Base-by-base conservation (phyloP, 2,329 filamentous ascomycete genomes). In the Alternaria arbusti region DNA sequence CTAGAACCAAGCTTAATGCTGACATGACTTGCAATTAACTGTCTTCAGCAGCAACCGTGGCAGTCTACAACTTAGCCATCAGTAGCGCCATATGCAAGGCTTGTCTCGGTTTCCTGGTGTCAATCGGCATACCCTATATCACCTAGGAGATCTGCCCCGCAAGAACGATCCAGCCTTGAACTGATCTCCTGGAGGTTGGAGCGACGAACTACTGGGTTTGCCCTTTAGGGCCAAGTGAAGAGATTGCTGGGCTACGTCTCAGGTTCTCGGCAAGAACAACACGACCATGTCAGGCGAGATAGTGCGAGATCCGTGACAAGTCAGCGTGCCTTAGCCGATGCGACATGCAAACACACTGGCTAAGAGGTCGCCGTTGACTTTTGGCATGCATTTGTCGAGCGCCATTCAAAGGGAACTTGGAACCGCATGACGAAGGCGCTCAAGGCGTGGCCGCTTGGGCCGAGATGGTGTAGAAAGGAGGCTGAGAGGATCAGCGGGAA, bases 401-500 rank as follows among this genome's bases (percentile, higher is more conserved):
- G 36, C 52, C 30, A 22, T 47, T n/a, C 26, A 12, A 23, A 52
- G 50, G 46, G 36, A 36, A 36, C 13, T 12, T 40, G 13, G n/a
- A 15, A 22, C 15, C 32, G 49, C 49, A 32, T 51, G 49, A 51
- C 20, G 49, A 36, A 52, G 30, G 49, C 20, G 49, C 36, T 52
- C 17, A 45, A 40, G 28, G 9, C 20, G 45, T 49, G 26, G 32
- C 30, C 32, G 55, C 22, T 32, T 47, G 28, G 45, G 45, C 20
- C 28, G 44, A 30, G 25, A 60, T 47, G 40, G 54, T 28, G 46
- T 57, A 52, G 46, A 9, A 44, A 47, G 56, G 55, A 59, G 58
- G 63, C 66, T 68, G 60, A 64, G 60, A 54, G 40, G 56, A 61
- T 66, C 54, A 58, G 63, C 59, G 23, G 45, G 26, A 52, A 15